Evolutionary conservation across 2,329 filamentous ascomycete species (phyloP).

Genomic region (Cladophialophora carrionii): DNA sequence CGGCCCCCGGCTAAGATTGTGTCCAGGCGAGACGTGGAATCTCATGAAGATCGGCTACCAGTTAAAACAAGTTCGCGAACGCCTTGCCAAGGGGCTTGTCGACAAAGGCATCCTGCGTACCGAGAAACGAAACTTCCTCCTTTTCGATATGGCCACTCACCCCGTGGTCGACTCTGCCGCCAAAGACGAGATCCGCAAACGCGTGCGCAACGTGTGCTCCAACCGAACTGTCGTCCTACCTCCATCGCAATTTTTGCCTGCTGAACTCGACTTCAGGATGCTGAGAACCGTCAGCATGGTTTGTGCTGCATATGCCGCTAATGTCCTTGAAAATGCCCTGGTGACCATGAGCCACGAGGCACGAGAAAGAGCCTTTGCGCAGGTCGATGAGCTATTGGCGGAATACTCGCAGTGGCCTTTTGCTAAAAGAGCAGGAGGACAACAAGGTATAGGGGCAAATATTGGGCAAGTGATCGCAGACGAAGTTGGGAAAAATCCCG

Average conservation of each 20-base stretch:
- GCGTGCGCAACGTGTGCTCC: slow-evolving; percentile 89
- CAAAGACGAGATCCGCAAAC: slow-evolving; percentile 93
- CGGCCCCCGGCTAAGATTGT: not conserved
- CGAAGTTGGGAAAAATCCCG: slow-evolving; percentile 82
- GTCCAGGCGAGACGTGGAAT: slow-evolving; percentile 95
- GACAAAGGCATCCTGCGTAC: slow-evolving; percentile 98
- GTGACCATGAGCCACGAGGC: slow-evolving; percentile 92
- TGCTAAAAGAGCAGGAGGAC: slow-evolving; percentile 73
- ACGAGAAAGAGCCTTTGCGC: slow-evolving; percentile 89
- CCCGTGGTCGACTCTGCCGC: slow-evolving; percentile 94
- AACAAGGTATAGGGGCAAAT: slow-evolving; percentile 87
- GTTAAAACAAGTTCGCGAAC: slow-evolving; percentile 97
- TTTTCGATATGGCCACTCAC: slow-evolving; percentile 99
- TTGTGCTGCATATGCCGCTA: slow-evolving; percentile 95
- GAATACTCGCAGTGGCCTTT: slow-evolving; percentile 99
- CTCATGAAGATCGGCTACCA: slow-evolving; percentile 99
- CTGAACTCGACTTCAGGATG: slow-evolving; percentile 92
- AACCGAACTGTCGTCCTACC: slow-evolving; percentile 92
- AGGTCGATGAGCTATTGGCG: slow-evolving; percentile 92
- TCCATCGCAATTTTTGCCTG: slow-evolving; percentile 83
- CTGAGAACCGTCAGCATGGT: slow-evolving; percentile 93
- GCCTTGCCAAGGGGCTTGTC: slow-evolving; percentile 93
- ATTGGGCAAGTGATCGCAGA: slow-evolving; percentile 83
- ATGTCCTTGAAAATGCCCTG: slow-evolving; percentile 96
- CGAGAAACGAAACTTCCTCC: slow-evolving; percentile 98